These are phyloP conservation scores for Cardamine occulta DNA, from an alignment of 345 rosid genomes.

Conservation along the genomic window DNA sequence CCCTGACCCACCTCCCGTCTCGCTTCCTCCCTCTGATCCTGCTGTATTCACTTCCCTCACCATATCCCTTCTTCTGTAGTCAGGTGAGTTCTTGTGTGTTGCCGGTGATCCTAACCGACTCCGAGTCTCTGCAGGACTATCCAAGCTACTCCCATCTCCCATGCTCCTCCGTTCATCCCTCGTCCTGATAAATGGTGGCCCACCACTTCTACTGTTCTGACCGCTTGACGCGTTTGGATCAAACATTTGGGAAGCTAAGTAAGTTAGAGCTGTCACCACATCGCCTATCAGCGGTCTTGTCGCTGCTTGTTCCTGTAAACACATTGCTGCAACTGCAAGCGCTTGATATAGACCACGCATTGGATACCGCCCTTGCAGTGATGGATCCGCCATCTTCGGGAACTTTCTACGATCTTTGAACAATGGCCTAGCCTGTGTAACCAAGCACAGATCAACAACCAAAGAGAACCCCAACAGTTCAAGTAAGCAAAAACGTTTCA, in stretches of 20 bases:
- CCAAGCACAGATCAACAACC: conserved; percentile 26
- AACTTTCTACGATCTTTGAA: conserved; percentile 97
- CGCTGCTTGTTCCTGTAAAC: conserved; percentile 96
- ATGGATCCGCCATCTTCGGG: conserved; percentile 95
- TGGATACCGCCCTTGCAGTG: conserved; percentile 86
- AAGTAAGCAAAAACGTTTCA: not conserved
- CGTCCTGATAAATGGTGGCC: conserved; percentile 66
- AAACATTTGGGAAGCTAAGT: conserved; percentile 90
- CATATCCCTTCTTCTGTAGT: conserved; percentile 70
- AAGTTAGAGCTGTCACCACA: conserved; percentile 94
- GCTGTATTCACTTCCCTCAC: conserved; percentile 53
- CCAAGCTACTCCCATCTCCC: conserved; percentile 66
- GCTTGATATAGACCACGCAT: conserved; percentile 98
- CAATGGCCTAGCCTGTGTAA: conserved; percentile 84
- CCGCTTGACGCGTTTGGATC: conserved; percentile 62
- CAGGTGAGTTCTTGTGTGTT: conserved; percentile 79
- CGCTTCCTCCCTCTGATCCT: conserved; percentile 64
- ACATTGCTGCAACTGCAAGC: conserved; percentile 98
- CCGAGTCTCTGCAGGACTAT: conserved; percentile 67
- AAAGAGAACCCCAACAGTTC: conserved; percentile 16
- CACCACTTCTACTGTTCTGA: conserved; percentile 62
- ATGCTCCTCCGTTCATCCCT: conserved; percentile 66
- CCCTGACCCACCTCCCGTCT: conserved; percentile 77
- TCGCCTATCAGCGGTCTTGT: conserved; percentile 95
- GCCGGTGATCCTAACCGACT: conserved; percentile 75